Base-by-base conservation (phyloP, 78 protist species). In the Acrasis kona region DNA sequence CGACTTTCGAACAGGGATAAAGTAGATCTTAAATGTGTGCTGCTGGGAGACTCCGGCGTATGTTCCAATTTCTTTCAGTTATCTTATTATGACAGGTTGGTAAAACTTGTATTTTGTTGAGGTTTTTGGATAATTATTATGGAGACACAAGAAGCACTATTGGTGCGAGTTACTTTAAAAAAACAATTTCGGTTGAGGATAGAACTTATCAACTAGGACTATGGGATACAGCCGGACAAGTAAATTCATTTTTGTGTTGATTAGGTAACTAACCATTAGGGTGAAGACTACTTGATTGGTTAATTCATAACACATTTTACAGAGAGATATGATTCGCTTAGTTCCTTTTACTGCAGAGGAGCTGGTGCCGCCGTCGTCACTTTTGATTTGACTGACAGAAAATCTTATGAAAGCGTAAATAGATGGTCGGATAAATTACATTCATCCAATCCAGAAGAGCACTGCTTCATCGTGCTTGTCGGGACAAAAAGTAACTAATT, bases 171-270 rank as follows among this genome's bases (percentile, higher is more conserved):
- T 50, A n/a, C 19, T 19, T 19, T 19, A 50, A 19, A 19, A 50
- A 50, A 50, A 19, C 19, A 19, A n/a, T n/a, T 19, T 50, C 61
- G 19, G 19, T 50, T 50, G 61, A 19, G 19, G 61, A 50, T n/a
- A 50, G 19, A 19, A 50, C 61, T 50, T 50, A 50, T 50, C 19
- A 19, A n/a, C 61, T 50, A n/a, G 61, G 61, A n/a, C 61, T 50
- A n/a, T 50, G 61, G 61, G 61, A 50, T 50, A 50, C 61, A 50
- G 61, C 34, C n/a, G n/a, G n/a, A n/a, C n/a, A n/a, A n/a, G n/a
- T n/a, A n/a, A n/a, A n/a, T 50, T 50, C 61, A 19, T 50, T 50
- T 50, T 50, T 50, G 61, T 50, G 19, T 50, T n/a, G 19, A 50
- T n/a, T n/a, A 50, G n/a, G n/a, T n/a, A n/a, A n/a, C n/a, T n/a